These are phyloP conservation scores for Wallacemonas collosoma DNA, from an alignment of 208 protist genomes.

Conservation along the genomic window DNA sequence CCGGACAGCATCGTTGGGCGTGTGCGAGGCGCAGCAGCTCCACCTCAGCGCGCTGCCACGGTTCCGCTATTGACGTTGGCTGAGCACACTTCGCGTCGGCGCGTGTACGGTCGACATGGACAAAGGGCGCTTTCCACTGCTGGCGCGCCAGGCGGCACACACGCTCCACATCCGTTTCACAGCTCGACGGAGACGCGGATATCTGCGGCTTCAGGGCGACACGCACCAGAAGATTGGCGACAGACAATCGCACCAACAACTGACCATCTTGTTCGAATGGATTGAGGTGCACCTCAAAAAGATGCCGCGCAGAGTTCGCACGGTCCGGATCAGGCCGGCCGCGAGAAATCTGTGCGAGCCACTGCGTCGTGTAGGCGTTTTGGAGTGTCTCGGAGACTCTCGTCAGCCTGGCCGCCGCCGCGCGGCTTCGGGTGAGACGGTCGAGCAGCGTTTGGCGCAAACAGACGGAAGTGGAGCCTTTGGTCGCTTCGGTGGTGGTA, in stretches of 20 bases:
- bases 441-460: background rate
- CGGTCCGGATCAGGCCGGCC: background rate
- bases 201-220: background rate
- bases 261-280: background rate
- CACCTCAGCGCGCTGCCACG: no score
- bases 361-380: conserved; percentile 2
- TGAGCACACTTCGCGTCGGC: no score
- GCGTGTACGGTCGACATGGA: no score
- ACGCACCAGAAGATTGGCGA: background rate
- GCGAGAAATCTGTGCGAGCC: background rate
- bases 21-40: no score
- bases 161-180: background rate
- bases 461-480: background rate
- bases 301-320: background rate
- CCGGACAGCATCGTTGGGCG: background rate
- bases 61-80: no score
- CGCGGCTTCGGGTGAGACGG: background rate
- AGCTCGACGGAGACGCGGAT: background rate
- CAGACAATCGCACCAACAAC: background rate
- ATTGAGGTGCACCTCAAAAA: background rate
- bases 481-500: background rate
- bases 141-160: background rate
- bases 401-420: background rate
- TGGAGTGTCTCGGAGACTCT: background rate
- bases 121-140: background rate